phyloP scores from a whole-genome alignment of 371 early-diverging fungal species.

The Mortierella sp. region DNA sequence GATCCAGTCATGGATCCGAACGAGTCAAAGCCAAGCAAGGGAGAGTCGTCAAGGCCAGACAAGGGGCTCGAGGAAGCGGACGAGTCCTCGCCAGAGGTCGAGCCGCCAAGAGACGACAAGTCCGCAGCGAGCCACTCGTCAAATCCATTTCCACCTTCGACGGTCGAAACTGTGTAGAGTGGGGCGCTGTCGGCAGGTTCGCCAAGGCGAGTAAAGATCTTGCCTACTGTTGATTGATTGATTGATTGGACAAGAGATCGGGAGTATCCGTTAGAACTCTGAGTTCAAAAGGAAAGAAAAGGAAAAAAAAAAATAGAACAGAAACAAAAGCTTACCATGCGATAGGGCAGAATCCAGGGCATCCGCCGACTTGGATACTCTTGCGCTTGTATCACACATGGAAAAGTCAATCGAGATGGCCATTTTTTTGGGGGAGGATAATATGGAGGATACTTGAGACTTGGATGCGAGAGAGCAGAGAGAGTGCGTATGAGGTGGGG shows the following conservation, averaged over 20 bases:
- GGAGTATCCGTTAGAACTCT: too few species aligned
- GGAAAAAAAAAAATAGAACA: too few species aligned
- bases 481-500: background rate
- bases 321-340: too few species aligned
- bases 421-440: background rate
- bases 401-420: too few species aligned
- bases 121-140: conserved; percentile 53
- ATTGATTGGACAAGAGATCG: too few species aligned
- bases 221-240: too few species aligned
- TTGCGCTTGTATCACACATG: too few species aligned
- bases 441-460: background rate
- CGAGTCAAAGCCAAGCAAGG: conserved; percentile 34
- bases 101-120: background rate
- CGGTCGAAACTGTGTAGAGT: conserved; percentile 13
- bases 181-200: conserved; percentile 9
- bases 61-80: conserved; percentile 18
- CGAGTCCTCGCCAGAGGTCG: background rate
- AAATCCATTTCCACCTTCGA: conserved; percentile 34
- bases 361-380: too few species aligned
- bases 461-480: background rate
- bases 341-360: too few species aligned
- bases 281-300: too few species aligned
- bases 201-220: too few species aligned
- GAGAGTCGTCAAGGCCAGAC: conserved; percentile 38
- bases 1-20: conserved; percentile 21